Conservation (phyloP, 345 rosid genomes). For the Pseudoturritis turrita region DNA sequence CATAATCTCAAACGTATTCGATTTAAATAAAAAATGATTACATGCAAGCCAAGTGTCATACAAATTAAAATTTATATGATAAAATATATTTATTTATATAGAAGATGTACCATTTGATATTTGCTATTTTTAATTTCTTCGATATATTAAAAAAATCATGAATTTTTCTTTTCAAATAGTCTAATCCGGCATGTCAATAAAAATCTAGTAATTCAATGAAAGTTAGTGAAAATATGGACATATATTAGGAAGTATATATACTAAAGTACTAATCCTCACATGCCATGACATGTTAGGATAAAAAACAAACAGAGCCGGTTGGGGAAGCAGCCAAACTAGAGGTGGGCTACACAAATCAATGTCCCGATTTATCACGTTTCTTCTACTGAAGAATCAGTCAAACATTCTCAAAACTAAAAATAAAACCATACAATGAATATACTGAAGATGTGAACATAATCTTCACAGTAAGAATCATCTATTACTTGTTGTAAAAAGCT, state of each 20-base stretch:
- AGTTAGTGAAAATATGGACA: no score
- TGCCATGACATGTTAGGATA: conserved; percentile 20
- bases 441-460: background rate
- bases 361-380: conserved; percentile 20
- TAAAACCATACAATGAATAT: background rate
- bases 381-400: conserved; percentile 28
- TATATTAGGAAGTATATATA: background rate
- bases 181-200: no score
- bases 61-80: no score
- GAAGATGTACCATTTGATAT: no score
- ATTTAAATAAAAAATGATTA: no score
- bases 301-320: conserved; percentile 25
- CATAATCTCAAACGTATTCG: no score
- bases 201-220: no score
- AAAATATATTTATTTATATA: no score
- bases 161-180: no score
- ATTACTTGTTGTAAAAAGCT: background rate
- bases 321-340: conserved; percentile 31
- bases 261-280: conserved; percentile 14
- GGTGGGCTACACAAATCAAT: conserved; percentile 35
- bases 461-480: background rate
- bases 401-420: conserved; percentile 23
- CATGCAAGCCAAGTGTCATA: no score
- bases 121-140: no score
- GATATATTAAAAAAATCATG: no score